Evolutionary conservation across 495 filamentous ascomycete species (phyloP), one percentile per base, ranked within the genome.

Genomic region (Penicillium nucicola): DNA sequence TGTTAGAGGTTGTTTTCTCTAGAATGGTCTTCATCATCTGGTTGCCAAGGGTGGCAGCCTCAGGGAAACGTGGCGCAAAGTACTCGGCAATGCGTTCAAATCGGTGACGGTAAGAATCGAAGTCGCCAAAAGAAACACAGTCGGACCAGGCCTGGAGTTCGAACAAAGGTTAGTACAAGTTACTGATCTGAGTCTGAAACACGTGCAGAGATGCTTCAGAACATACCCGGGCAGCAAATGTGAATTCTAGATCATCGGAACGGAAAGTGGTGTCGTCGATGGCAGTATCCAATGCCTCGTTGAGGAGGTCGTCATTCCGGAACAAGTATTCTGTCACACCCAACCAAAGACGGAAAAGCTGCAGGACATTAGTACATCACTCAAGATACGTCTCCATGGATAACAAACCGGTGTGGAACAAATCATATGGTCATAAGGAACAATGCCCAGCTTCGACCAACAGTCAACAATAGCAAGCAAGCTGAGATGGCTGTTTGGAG

Each of bases 401-500:
- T 34, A 12, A 73, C 80, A 66, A 66, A 87, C 85, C 44, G 93
- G 93, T 12, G 93, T 98, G 11, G 89, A 95, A 72, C 93, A 98
- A 57, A 98, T 96, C 90, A 97, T 97, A 74, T 98, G 93, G 68
- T 97, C 92, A 67, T 97, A 98, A 1, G 93, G 93, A 28, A 93
- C 87, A 54, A 96, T 98, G 28, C 85, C 88, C 12, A 96, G 77
- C 50, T 87, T 87, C 68, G 84, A 92, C 93, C 93, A 98, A 69
- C 90, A 97, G 71, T 98, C 93, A 22, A 97, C 93, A 82, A 98
- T 98, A n/a, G 92, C 95, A 32, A 98, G 80, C 41, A 98, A 79
- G 69, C 83, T 88, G 25, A 98, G 75, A 66, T 98, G 93, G 60
- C 90, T 97, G 69, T 98, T 98, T 20, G 86, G 89, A 15, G 85